Percentiles rank a stretch among this genome's conserved stretches.
Evolutionary conservation across 2,329 filamentous ascomycete species (phyloP).

Genomic region (Penicillium sp.): DNA sequence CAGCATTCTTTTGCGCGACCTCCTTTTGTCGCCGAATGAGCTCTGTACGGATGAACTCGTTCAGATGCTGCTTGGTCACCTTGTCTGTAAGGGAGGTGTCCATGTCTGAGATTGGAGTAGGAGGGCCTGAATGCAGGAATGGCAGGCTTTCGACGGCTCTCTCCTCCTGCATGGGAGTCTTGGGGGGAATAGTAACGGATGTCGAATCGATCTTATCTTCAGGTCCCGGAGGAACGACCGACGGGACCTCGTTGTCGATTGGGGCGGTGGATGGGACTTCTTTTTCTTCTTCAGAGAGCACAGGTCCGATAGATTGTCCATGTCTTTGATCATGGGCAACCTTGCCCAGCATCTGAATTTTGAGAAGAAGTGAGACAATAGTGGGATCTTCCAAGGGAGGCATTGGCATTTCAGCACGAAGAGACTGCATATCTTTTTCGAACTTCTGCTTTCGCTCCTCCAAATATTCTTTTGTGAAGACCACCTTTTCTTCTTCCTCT

Average conservation of each 20-base stretch:
- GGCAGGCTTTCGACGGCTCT: conserved; percentile 42
- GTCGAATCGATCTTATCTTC: conserved; percentile 6
- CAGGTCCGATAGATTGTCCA: conserved; percentile 11
- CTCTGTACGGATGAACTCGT: conserved; percentile 33
- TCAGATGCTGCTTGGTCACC: conserved; percentile 34
- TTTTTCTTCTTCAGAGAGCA: conserved; percentile 14
- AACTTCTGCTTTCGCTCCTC: conserved; percentile 41
- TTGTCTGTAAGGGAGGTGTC: conserved; percentile 41
- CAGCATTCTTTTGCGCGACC: conserved; percentile 35
- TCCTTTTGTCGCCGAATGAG: conserved; percentile 37
- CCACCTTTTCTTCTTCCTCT: conserved; percentile 40
- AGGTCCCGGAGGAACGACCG: conserved; percentile 7
- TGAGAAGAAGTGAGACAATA: conserved; percentile 38
- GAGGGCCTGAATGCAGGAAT: conserved; percentile 39
- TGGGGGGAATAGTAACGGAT: conserved; percentile 5
- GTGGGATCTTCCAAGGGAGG: conserved; percentile 38
- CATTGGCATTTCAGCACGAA: conserved; percentile 40
- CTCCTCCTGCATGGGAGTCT: conserved; percentile 13
- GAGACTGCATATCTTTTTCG: conserved; percentile 39
- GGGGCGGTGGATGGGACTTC: not conserved
- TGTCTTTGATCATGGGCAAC: conserved; percentile 32
- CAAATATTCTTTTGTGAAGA: conserved; percentile 45
- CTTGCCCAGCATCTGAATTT: conserved; percentile 41
- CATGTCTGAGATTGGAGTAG: conserved; percentile 41
- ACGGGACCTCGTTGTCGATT: conserved; percentile 8